phyloP scores from a whole-genome alignment of 2,329 filamentous ascomycete genomes.

The Colletotrichum musae region DNA sequence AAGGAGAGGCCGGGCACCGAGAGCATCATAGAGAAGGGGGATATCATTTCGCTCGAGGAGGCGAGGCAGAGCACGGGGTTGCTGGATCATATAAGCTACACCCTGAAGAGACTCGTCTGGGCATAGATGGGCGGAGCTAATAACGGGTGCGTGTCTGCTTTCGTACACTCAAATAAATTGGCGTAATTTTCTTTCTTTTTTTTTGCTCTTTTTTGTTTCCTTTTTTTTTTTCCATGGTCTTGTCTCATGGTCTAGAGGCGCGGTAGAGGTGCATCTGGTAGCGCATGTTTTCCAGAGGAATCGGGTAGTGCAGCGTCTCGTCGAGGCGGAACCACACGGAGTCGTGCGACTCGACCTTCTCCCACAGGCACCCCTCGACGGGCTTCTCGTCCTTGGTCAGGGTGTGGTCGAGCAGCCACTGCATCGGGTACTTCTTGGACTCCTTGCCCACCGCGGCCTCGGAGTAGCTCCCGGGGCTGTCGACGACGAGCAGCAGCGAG shows the following conservation, averaged over 20 bases:
- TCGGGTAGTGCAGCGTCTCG: conserved; percentile 80
- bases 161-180: too few species aligned
- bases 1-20: conserved; percentile 58
- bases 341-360: conserved; percentile 81
- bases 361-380: conserved; percentile 70
- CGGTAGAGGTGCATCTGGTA: conserved; percentile 92
- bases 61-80: conserved; percentile 90
- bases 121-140: conserved; percentile 52
- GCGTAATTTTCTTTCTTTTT: background rate
- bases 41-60: conserved; percentile 87
- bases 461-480: conserved; percentile 95
- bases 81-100: conserved; percentile 89
- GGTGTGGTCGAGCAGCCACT: conserved; percentile 90
- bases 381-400: conserved; percentile 62
- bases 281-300: conserved; percentile 93
- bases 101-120: conserved; percentile 96
- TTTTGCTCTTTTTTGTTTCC: conserved; percentile 15
- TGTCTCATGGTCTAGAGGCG: conserved; percentile 41
- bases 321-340: conserved; percentile 88
- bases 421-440: conserved; percentile 86
- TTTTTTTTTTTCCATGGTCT: conserved; percentile 2
- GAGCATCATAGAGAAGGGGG: conserved; percentile 68
- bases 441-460: conserved; percentile 79
- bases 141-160: background rate
- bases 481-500: conserved; percentile 85